Evolutionary conservation across 2,329 filamentous ascomycete genomes (phyloP).

Genomic region (Graphium sp.): DNA sequence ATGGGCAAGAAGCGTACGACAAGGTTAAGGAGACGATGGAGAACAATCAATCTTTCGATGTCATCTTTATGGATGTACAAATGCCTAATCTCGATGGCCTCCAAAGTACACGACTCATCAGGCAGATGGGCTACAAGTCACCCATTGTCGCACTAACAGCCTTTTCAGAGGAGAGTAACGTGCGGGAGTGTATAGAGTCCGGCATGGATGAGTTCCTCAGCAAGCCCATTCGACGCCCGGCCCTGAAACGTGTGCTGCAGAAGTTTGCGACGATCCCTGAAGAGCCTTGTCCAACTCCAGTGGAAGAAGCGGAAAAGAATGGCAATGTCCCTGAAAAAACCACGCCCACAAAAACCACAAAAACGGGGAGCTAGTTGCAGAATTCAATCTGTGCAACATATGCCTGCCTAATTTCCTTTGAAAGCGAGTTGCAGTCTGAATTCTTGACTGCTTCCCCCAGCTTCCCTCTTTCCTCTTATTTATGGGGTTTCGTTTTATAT

Average conservation of each 20-base stretch:
- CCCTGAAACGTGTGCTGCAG: constrained; percentile 70
- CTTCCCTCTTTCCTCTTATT: no score
- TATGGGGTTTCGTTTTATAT: no score
- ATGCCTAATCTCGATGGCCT: constrained; percentile 91
- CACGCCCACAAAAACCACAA: no score
- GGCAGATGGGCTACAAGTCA: constrained; percentile 69
- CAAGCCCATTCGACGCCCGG: constrained; percentile 64
- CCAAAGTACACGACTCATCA: constrained; percentile 70
- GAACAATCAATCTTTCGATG: constrained; percentile 53
- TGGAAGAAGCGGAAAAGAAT: constrained; percentile 6
- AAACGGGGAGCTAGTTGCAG: no score
- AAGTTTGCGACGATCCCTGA: constrained; percentile 72
- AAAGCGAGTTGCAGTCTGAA: no score
- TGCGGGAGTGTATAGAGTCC: constrained; percentile 70
- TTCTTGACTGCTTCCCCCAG: no score
- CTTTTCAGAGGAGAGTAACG: constrained; percentile 79
- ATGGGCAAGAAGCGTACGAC: constrained; percentile 77
- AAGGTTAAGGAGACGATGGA: constrained; percentile 72
- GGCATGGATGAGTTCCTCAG: constrained; percentile 85
- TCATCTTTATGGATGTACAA: constrained; percentile 93
- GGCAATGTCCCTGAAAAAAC: no score
- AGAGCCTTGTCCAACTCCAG: constrained; percentile 40
- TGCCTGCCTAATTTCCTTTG: no score
- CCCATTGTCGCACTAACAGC: constrained; percentile 86
- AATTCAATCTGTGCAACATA: no score